Evolutionary conservation across 2,329 filamentous ascomycete genomes (phyloP).

Genomic region (Neonectria coccinea): DNA sequence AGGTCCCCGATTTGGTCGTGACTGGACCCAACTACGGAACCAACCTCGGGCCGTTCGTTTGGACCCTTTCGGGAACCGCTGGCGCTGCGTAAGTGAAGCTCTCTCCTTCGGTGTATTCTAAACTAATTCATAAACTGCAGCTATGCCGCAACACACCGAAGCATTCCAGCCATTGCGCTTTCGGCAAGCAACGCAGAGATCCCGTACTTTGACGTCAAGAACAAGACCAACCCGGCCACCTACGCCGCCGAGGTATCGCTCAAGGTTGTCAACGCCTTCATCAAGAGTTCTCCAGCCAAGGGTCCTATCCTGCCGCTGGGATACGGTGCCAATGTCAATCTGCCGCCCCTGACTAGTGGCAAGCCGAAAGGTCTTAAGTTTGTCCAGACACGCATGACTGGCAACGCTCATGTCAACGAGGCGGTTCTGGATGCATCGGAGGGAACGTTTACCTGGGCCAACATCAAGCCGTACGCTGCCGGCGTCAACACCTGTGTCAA

Average conservation of each 20-base stretch:
- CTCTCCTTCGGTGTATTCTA: rapidly evolving
- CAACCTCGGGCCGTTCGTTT: constrained; percentile 66
- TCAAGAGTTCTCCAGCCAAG: constrained; percentile 50
- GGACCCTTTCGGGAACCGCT: constrained; percentile 62
- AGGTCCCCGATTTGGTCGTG: constrained; percentile 64
- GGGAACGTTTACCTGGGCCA: constrained; percentile 57
- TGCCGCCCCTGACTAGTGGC: constrained; percentile 55
- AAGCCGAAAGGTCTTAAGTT: constrained; percentile 56
- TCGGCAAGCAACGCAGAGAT: constrained; percentile 58
- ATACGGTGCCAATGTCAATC: constrained; percentile 65
- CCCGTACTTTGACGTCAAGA: constrained; percentile 53
- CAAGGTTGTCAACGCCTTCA: constrained; percentile 58
- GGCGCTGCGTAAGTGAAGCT: constrained; percentile 53
- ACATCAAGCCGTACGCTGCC: constrained; percentile 51
- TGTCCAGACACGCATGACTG: constrained; percentile 61
- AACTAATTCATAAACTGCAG: constrained; percentile 38
- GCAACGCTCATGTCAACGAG: constrained; percentile 60
- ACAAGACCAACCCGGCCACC: constrained; percentile 58
- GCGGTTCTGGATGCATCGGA: constrained; percentile 58
- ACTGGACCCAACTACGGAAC: constrained; percentile 67
- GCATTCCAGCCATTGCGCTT: constrained; percentile 63
- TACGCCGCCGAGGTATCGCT: constrained; percentile 56
- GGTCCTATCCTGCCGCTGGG: constrained; percentile 58
- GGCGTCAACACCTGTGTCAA: constrained; percentile 64
- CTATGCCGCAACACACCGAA: constrained; percentile 61